Evolutionary conservation across 78 protist species (phyloP).

Genomic region (Protostelium mycophagum): DNA sequence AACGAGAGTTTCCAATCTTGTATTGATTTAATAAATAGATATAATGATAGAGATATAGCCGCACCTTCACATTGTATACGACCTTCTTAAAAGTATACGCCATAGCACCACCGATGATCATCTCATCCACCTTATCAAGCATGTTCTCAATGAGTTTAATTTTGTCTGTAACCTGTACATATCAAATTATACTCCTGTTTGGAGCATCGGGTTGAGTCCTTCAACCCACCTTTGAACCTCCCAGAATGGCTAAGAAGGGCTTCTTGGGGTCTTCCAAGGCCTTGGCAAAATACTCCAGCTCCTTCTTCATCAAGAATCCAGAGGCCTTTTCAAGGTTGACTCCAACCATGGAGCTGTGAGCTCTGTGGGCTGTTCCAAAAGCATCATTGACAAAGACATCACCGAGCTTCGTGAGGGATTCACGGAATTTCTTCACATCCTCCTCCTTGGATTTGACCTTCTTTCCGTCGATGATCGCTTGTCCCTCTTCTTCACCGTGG

Average conservation of each 20-base stretch:
- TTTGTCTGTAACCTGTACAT: constrained; percentile 92
- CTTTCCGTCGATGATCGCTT: constrained; percentile 49
- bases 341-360: constrained; percentile 89
- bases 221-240: constrained; percentile 82
- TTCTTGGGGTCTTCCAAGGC: constrained; percentile 85
- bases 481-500: constrained; percentile 96
- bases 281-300: constrained; percentile 92
- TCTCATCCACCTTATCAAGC: constrained; percentile 86
- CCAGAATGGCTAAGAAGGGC: constrained; percentile 97
- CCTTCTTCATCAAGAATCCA: constrained; percentile 95
- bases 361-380: constrained; percentile 99
- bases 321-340: constrained; percentile 70
- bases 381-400: constrained; percentile 98
- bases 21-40: not conserved
- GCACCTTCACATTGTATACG: constrained; percentile 33
- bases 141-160: constrained; percentile 92
- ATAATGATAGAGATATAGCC: constrained; percentile 70
- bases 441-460: constrained; percentile 81
- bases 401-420: constrained; percentile 84
- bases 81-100: constrained; percentile 96
- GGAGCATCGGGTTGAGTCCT: no score
- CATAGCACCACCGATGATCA: constrained; percentile 99
- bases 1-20: constrained; percentile 83
- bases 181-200: constrained; percentile 22
- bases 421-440: constrained; percentile 84